Evolutionary conservation across 768 basidiomycete species (phyloP).

Genomic region (Suillus sp.): DNA sequence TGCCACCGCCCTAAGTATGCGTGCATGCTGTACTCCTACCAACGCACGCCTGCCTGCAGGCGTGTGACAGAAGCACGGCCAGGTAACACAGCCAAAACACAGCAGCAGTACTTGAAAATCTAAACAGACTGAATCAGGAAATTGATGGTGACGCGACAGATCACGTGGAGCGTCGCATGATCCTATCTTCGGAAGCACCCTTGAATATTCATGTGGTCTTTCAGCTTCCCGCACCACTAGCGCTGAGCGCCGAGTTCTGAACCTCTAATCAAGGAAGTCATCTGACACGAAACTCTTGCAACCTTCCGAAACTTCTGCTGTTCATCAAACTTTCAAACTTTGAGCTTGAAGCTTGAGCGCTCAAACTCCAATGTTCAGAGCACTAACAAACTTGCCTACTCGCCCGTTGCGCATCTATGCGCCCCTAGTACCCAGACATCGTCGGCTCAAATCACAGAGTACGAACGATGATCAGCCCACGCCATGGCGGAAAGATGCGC

Average conservation of each 20-base stretch:
- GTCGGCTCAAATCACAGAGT: slow-evolving; percentile 23
- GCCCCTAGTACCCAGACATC: neutral
- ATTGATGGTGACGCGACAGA: neutral
- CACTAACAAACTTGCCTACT: slow-evolving; percentile 9
- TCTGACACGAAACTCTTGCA: neutral
- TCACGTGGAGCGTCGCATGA: neutral
- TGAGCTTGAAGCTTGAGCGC: neutral
- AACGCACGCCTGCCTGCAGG: neutral
- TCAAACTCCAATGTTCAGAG: slow-evolving; percentile 20
- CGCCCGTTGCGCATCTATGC: slow-evolving; percentile 14
- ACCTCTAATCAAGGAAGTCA: neutral
- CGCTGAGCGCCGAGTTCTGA: neutral
- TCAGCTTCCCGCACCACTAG: neutral
- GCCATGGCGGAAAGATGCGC: slow-evolving; percentile 12
- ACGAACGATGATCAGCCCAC: slow-evolving; percentile 12
- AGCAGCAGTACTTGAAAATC: too few relatives aligned
- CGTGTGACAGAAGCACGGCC: neutral
- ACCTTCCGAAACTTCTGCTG: neutral
- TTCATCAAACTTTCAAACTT: slow-evolving; percentile 5
- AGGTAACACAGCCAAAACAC: neutral
- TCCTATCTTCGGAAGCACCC: too few relatives aligned
- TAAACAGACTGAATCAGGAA: neutral
- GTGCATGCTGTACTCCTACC: neutral
- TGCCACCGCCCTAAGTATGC: neutral
- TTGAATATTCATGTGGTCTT: slow-evolving; percentile 3